Evolutionary conservation across 2,329 filamentous ascomycete genomes (phyloP).

Genomic region (Colletotrichum cordylinicola): DNA sequence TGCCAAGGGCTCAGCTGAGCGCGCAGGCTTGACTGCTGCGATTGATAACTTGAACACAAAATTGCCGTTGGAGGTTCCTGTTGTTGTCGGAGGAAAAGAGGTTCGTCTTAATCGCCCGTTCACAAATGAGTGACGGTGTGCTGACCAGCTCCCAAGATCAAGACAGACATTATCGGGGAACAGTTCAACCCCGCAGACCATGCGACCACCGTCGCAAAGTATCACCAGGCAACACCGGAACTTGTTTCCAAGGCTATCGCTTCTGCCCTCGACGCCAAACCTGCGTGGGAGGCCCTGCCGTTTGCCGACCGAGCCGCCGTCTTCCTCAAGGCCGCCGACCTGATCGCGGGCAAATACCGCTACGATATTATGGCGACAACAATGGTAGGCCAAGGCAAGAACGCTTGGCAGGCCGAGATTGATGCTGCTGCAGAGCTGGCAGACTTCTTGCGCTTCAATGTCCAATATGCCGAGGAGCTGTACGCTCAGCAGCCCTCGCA

Average conservation of each 20-base stretch:
- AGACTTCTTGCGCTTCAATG: slow-evolving; percentile 94
- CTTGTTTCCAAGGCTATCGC: slow-evolving; percentile 80
- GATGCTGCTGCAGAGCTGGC: slow-evolving; percentile 90
- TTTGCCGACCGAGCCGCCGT: slow-evolving; percentile 91
- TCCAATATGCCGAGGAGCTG: slow-evolving; percentile 90
- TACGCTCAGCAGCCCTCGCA: slow-evolving; percentile 87
- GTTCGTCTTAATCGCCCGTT: slow-evolving; percentile 47
- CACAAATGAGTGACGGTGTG: neutral
- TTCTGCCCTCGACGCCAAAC: slow-evolving; percentile 83
- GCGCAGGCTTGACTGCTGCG: slow-evolving; percentile 77
- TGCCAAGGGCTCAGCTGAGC: slow-evolving; percentile 79
- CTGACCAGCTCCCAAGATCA: slow-evolving; percentile 56
- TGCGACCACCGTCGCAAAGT: slow-evolving; percentile 76
- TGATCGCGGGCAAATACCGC: slow-evolving; percentile 90
- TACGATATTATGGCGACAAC: slow-evolving; percentile 97
- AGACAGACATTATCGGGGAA: slow-evolving; percentile 66
- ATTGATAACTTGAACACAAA: slow-evolving; percentile 72
- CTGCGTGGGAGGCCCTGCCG: slow-evolving; percentile 83
- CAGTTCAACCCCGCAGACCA: slow-evolving; percentile 89
- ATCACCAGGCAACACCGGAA: slow-evolving; percentile 76
- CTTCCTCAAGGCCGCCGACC: slow-evolving; percentile 94
- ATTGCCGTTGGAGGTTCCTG: slow-evolving; percentile 77
- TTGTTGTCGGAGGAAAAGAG: slow-evolving; percentile 84
- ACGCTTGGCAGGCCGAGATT: slow-evolving; percentile 99
- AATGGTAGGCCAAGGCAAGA: slow-evolving; percentile 97